Conservation (phyloP, 2,329 filamentous ascomycete genomes). For the Macroventuria anomochaeta region DNA sequence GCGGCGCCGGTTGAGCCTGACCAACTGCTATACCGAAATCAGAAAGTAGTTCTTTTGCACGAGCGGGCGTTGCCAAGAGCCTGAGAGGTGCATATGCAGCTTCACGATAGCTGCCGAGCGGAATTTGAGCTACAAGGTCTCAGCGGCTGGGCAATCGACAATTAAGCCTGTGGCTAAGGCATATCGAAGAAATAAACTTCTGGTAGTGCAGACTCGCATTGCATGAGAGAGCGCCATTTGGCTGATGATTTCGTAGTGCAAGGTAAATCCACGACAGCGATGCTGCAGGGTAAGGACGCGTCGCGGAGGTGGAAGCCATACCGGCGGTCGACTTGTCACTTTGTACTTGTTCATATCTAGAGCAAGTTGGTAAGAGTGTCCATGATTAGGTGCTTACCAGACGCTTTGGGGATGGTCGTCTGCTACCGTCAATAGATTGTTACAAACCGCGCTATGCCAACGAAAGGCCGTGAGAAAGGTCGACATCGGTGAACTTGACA, state of each 20-base stretch:
- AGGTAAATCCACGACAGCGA: not conserved
- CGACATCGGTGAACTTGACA: not conserved
- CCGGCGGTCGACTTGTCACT: not conserved
- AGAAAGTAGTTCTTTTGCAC: not conserved
- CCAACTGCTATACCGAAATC: not conserved
- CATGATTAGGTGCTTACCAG: not conserved
- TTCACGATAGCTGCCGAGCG: not conserved
- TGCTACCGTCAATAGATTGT: not conserved
- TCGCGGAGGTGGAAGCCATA: conserved; percentile 7
- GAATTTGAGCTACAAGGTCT: conserved; percentile 1
- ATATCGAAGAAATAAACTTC: not conserved
- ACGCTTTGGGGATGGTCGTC: not conserved
- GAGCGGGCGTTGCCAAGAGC: conserved; percentile 14
- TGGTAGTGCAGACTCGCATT: conserved; percentile 1
- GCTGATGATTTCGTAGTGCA: not conserved
- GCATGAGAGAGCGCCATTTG: not conserved
- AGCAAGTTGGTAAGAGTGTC: not conserved
- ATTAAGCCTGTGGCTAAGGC: not conserved
- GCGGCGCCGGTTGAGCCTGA: not conserved
- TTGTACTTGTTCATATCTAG: not conserved
- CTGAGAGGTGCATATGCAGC: not conserved
- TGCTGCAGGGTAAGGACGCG: conserved; percentile 3
- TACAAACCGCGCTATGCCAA: conserved; percentile 1
- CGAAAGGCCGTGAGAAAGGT: not conserved
- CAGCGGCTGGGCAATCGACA: not conserved